Evolutionary conservation across 140 eudicot genomes (phyloP), one percentile per base, ranked within the genome.

Genomic region (Anethum foeniculum): DNA sequence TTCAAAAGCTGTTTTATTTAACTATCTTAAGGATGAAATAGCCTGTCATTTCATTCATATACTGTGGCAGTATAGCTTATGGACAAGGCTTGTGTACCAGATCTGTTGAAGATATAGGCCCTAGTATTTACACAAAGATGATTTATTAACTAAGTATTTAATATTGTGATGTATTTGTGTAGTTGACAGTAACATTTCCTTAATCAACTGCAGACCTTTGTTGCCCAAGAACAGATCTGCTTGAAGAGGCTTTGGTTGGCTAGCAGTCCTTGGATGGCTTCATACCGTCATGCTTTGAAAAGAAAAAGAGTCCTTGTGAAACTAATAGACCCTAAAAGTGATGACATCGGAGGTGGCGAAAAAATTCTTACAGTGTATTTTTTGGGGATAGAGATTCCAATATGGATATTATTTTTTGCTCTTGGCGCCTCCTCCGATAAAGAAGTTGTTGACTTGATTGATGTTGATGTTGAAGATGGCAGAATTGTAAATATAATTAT

Each of bases 171-270:
- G 8, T 47, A 14, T 1, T n/a, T 51, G 14, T n/a, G n/a, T 62
- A 34, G 23, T 62, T 62, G 8, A 75, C 18, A 47, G 43, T 47
- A 47, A 13, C 15, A 47, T 27, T 47, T 13, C 52, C 52, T 47
- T 15, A 47, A 47, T 43, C 76, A 47, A 78, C 67, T 3, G 87
- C 90, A 94, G 97, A 88, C 88, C 10, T 90, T 95, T 64, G 91
- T 95, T 80, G 99, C 99, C 39, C 99, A 95, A 86, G 97, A 95
- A 84, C 99, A 95, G 75, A 83, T 89, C 27, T 91, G 97, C 84
- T 80, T 89, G 74, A 88, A 88, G 76, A 84, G 99, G 79, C 82
- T 95, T 13, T 92, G 93, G 95, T 62, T 95, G 51, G 69, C 92
- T 2, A 82, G 78, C 46, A 71, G 36, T 65, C 96, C 97, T 44